Percentiles rank a stretch among this genome's conserved stretches.
Conservation (phyloP, 1,284 basidiomycete genomes). For the Ustilago esculenta region DNA sequence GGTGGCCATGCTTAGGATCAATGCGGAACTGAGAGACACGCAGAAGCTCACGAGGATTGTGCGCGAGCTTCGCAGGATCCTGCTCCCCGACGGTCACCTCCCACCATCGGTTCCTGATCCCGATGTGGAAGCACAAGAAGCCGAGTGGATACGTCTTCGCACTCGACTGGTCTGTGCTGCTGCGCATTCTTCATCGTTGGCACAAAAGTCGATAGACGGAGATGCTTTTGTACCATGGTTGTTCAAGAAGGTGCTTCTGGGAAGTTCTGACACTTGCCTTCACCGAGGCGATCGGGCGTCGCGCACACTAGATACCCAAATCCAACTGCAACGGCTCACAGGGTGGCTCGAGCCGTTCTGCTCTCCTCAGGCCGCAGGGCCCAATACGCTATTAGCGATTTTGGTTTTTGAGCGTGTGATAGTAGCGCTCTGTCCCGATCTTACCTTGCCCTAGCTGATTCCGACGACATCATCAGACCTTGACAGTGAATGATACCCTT, state of each 20-base stretch:
- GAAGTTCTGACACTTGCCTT: slow-evolving; percentile 9
- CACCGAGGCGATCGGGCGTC: slow-evolving; percentile 6
- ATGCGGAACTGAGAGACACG: slow-evolving; percentile 18
- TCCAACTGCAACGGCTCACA: slow-evolving; percentile 31
- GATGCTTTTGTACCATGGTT: slow-evolving; percentile 7
- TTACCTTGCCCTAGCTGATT: slow-evolving; percentile 15
- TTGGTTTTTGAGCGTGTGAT: slow-evolving; percentile 45
- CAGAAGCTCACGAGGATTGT: slow-evolving; percentile 16
- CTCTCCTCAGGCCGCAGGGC: slow-evolving; percentile 43
- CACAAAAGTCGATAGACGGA: no score
- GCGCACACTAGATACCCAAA: slow-evolving; percentile 7
- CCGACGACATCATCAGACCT: no score
- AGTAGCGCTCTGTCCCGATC: slow-evolving; percentile 30
- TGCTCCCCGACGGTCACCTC: slow-evolving; percentile 41
- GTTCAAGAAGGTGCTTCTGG: slow-evolving; percentile 22
- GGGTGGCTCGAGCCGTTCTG: slow-evolving; percentile 41
- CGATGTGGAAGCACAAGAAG: slow-evolving; percentile 22
- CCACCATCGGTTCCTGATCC: slow-evolving; percentile 41
- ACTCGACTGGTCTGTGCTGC: slow-evolving; percentile 12
- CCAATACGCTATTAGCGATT: slow-evolving; percentile 46
- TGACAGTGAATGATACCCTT: slow-evolving; percentile 12
- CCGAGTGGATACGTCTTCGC: slow-evolving; percentile 40
- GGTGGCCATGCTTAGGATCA: slow-evolving; percentile 15
- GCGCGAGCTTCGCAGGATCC: slow-evolving; percentile 16
- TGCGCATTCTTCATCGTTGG: background rate